Percentiles rank a stretch among this genome's conserved stretches.
These are phyloP conservation scores for Stromatinia cepivora DNA, from an alignment of 2,329 filamentous ascomycete species.

Conservation along the genomic window DNA sequence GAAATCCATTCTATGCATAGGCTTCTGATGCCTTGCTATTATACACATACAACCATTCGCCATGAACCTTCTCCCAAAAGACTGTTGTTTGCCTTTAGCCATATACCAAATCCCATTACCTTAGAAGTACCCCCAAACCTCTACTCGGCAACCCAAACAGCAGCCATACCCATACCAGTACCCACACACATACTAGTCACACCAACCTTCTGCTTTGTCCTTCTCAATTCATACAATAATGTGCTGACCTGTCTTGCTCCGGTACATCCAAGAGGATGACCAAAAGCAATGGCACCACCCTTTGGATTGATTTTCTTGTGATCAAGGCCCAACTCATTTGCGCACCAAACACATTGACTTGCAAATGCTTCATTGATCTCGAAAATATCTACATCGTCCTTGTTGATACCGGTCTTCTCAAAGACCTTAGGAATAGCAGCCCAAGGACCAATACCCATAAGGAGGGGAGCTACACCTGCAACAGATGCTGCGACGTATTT, in stretches of 20 bases:
- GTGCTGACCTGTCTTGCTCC: constrained; percentile 93
- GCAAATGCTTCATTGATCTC: constrained; percentile 99
- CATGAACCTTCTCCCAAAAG: not conserved
- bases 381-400: constrained; percentile 92
- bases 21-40: not conserved
- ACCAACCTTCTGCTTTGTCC: constrained; percentile 81
- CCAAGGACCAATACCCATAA: constrained; percentile 96
- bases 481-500: constrained; percentile 87
- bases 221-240: constrained; percentile 82
- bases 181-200: constrained; percentile 96
- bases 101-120: not conserved
- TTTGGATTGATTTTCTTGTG: constrained; percentile 93
- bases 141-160: constrained; percentile 93
- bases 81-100: not conserved
- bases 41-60: constrained; percentile 4
- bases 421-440: constrained; percentile 93
- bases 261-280: constrained; percentile 92
- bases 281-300: constrained; percentile 93
- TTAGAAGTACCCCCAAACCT: not conserved
- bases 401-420: constrained; percentile 79
- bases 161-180: constrained; percentile 97
- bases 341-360: constrained; percentile 90
- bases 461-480: constrained; percentile 84
- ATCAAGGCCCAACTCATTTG: constrained; percentile 81
- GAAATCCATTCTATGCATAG: not conserved